Evolutionary conservation across 257 asterid genomes (phyloP), one percentile per base, ranked within the genome.

Genomic region (Solanum pimpinellifolium): DNA sequence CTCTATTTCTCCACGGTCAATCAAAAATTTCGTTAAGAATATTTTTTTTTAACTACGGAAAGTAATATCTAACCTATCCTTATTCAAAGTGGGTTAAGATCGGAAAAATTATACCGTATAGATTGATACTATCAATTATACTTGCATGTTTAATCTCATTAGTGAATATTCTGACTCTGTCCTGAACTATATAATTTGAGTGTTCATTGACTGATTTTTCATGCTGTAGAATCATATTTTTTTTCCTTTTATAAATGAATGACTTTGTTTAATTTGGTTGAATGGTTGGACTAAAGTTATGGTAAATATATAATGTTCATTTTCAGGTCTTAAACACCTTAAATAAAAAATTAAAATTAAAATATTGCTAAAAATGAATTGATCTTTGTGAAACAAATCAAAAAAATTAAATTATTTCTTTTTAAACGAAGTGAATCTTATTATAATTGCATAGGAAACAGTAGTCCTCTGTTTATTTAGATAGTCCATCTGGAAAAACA

Each of bases 341-440:
- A 52, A 0, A 3, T 0, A 1, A 0, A 56, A 56, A 56, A 56
- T 0, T 56, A 4, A 52, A 56, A 56, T 56, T 56, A 16, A 52
- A 6, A 9, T 52, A 6, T 14, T 14, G 20, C 14, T 44, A 44
- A 44, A 46, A 1, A 46, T 14, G 7, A 35, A 35, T 35, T 7
- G 27, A 35, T 47, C 56, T 46, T 46, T 18, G 1, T 56, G 1
- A 39, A 39, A 49, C 5, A 15, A 49, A 18, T 3, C 27, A 25
- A 25, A 25, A 25, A 25, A 25, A 25, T 25, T 25, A 25, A 21
- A 49, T 49, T 2, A 2, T 49, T 49, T 0, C 2, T 15, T 49
- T 15, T 49, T 49, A 15, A 49, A 49, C 1, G 0, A 2, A 16
- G 23, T 2, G 23, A 2, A 1, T 52, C 25, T 11, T 7, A 65